Conservation (phyloP, 805 yeast species). For the Barnettozyma vustinii region DNA sequence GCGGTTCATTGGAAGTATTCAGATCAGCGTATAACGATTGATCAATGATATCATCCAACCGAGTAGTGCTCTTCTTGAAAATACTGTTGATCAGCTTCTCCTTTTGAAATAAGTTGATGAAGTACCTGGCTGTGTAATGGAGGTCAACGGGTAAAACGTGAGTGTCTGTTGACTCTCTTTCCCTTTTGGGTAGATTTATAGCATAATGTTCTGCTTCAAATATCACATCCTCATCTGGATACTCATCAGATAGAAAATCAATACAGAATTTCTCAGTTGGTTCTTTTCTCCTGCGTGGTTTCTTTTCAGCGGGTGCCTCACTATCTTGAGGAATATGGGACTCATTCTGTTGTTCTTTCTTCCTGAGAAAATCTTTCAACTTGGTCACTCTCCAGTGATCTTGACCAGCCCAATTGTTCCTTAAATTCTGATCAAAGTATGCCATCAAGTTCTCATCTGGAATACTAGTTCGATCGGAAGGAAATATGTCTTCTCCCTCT, state of each 20-base stretch:
- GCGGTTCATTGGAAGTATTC: constrained; percentile 26
- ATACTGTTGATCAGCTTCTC: constrained; percentile 44
- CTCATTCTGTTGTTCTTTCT: neutral
- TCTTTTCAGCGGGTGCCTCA: neutral
- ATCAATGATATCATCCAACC: constrained; percentile 39
- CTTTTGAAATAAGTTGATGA: constrained; percentile 64
- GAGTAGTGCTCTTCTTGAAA: constrained; percentile 20
- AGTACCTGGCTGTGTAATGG: constrained; percentile 62
- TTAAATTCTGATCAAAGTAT: constrained; percentile 70
- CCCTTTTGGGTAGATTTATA: constrained; percentile 36
- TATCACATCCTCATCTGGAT: constrained; percentile 32
- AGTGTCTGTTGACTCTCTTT: constrained; percentile 36
- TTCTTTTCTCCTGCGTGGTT: constrained; percentile 20
- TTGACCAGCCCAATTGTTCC: constrained; percentile 81
- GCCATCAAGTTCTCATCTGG: constrained; percentile 65
- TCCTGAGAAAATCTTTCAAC: constrained; percentile 35
- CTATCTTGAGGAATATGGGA: neutral
- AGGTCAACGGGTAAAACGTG: constrained; percentile 68
- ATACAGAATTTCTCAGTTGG: constrained; percentile 31
- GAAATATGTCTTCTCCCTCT: constrained; percentile 8
- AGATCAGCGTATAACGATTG: constrained; percentile 67
- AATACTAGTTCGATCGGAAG: constrained; percentile 23
- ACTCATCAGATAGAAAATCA: constrained; percentile 35
- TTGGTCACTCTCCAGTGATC: constrained; percentile 85
- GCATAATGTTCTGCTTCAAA: constrained; percentile 28